These are phyloP conservation scores for Graphilbum sp. DNA, from an alignment of 2,329 filamentous ascomycete genomes.

Conservation along the genomic window DNA sequence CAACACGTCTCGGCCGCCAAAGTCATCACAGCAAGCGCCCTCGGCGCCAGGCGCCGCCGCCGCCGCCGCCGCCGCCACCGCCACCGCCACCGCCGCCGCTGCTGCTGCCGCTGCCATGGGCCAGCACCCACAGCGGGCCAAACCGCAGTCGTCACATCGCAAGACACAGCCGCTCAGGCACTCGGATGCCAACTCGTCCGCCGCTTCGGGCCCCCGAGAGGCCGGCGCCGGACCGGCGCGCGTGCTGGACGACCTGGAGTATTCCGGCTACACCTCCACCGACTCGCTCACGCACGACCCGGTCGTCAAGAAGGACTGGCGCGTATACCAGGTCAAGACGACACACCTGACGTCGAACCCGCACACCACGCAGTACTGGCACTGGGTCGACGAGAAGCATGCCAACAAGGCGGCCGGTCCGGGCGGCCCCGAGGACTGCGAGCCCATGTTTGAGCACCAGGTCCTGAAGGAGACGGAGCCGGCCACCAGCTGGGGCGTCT, in stretches of 20 bases:
- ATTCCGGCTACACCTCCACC: conserved; percentile 31
- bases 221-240: too few relatives aligned
- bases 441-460: conserved; percentile 33
- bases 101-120: too few relatives aligned
- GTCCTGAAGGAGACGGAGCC: conserved; percentile 29
- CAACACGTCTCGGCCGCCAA: too few relatives aligned
- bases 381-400: conserved; percentile 22
- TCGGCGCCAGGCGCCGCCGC: too few relatives aligned
- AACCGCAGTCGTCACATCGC: too few relatives aligned
- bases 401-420: conserved; percentile 2
- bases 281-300: conserved; percentile 32
- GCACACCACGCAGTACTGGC: conserved; percentile 38
- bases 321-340: conserved; percentile 35
- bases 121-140: too few relatives aligned
- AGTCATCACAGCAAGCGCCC: too few relatives aligned
- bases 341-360: conserved; percentile 26
- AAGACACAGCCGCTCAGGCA: too few relatives aligned
- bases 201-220: too few relatives aligned
- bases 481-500: conserved; percentile 28
- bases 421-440: conserved; percentile 13
- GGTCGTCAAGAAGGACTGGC: conserved; percentile 31
- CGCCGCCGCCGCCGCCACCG: too few relatives aligned
- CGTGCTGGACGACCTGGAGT: conserved; percentile 21
- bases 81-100: too few relatives aligned
- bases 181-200: too few relatives aligned